Evolutionary conservation across 805 yeast genomes (phyloP), one percentile per base, ranked within the genome.

Genomic region (Nadsonia fulvescens): DNA sequence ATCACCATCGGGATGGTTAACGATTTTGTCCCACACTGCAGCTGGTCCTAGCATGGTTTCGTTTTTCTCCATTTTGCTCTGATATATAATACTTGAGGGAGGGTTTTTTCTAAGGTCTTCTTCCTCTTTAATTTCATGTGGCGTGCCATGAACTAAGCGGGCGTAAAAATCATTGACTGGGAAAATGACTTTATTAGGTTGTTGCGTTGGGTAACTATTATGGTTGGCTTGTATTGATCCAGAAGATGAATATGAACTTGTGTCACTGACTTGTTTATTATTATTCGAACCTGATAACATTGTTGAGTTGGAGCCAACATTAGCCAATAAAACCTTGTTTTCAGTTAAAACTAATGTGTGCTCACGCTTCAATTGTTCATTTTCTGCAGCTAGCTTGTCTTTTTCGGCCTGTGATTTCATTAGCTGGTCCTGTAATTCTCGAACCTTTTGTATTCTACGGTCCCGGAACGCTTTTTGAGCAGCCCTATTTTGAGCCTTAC

Each of bases 381-480:
- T 47, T 36, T 69, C 64, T 20, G 54, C 55, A 24, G 48, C 31
- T 15, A 73, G 44, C 20, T 44, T 45, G 24, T 54, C 57, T 29
- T 63, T 61, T 34, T 68, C 69, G 18, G 42, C 50, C 43, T 73
- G 86, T 21, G 75, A 63, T 31, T 59, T 55, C 10, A 53, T 49
- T 33, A 79, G 50, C 43, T 68, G 69, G 3, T 49, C 49, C 36
- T 74, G 72, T 22, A 79, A 54, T 37, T 73, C 82, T 43, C 70
- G 72, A 33, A 75, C 49, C 38, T 63, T 69, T 26, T 66, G 65
- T 45, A 76, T 89, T 46, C 74, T 76, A 25, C 91, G 65, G 47
- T 77, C 83, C 33, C 92, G 56, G 48, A 76, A 79, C 3, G 92
- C 92, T 37, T 82, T 57, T 50, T 79, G 93, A 1, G 92, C 92